Evolutionary conservation across 1,284 basidiomycete genomes (phyloP).

Genomic region (Rhodofomes roseus): DNA sequence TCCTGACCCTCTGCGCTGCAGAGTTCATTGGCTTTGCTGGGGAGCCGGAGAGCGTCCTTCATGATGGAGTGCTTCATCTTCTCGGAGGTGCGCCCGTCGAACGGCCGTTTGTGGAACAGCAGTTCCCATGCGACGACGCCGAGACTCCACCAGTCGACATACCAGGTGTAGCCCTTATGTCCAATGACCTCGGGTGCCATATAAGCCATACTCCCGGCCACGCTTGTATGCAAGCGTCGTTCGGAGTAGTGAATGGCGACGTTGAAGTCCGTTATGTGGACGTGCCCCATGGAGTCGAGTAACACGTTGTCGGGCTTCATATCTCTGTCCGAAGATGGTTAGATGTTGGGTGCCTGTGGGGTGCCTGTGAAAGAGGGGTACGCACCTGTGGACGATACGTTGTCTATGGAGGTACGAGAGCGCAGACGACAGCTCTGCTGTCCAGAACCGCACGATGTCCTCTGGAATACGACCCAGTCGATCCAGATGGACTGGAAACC

Average conservation of each 20-base stretch:
- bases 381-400: conserved; percentile 90
- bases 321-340: conserved; percentile 55
- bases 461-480: conserved; percentile 77
- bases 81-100: conserved; percentile 83
- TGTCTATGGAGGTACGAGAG: conserved; percentile 88
- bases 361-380: conserved; percentile 16
- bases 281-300: conserved; percentile 89
- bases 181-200: conserved; percentile 94
- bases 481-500: conserved; percentile 78
- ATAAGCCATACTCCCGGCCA: conserved; percentile 97
- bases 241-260: conserved; percentile 97
- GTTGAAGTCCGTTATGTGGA: conserved; percentile 97
- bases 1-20: conserved; percentile 36
- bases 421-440: conserved; percentile 84
- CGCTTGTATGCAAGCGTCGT: conserved; percentile 79
- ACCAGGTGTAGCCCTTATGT: conserved; percentile 80
- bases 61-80: conserved; percentile 82
- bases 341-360: conserved; percentile 34
- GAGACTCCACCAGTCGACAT: conserved; percentile 94
- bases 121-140: conserved; percentile 90
- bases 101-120: conserved; percentile 84
- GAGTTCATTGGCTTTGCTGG: conserved; percentile 44
- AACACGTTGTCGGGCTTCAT: conserved; percentile 97
- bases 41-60: conserved; percentile 62
- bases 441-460: conserved; percentile 83